Conservation (phyloP, 768 basidiomycete genomes). For the Lentinula boryana region DNA sequence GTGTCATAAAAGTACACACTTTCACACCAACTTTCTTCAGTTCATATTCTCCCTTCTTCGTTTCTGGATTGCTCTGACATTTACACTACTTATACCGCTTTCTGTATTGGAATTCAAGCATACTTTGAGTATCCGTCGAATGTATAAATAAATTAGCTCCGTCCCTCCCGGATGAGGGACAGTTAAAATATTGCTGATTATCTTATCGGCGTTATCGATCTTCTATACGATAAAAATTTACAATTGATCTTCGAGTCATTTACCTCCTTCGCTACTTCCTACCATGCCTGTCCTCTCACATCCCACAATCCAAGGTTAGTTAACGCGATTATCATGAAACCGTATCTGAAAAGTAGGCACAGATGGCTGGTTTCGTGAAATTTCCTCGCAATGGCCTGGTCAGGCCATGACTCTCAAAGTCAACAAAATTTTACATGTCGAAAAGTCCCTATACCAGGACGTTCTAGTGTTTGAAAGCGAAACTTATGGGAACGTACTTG, state of each 20-base stretch:
- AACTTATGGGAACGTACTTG: conserved; percentile 94
- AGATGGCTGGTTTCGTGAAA: conserved; percentile 97
- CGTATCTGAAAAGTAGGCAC: not conserved
- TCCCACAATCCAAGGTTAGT: conserved; percentile 46
- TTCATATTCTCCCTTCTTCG: not conserved
- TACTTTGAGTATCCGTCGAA: not conserved
- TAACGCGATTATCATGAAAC: not conserved
- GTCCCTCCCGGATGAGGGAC: not conserved
- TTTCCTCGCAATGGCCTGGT: conserved; percentile 93
- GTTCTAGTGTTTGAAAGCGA: conserved; percentile 96
- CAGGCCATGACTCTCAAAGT: conserved; percentile 98
- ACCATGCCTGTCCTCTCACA: conserved; percentile 55
- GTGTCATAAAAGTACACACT: conserved; percentile 48
- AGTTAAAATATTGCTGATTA: not conserved
- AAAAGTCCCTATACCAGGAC: conserved; percentile 92
- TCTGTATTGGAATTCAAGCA: conserved; percentile 3
- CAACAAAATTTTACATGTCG: conserved; percentile 89
- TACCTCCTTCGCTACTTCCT: not conserved
- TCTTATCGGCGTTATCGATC: not conserved
- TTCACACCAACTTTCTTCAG: not conserved
- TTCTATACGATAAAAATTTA: not conserved
- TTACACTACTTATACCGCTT: not conserved
- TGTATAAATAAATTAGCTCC: not conserved
- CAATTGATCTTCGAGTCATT: not conserved
- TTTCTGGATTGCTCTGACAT: conserved; percentile 2